Evolutionary conservation across 192 early-diverging fungal genomes (phyloP).

Genomic region (Coemansia sp.): DNA sequence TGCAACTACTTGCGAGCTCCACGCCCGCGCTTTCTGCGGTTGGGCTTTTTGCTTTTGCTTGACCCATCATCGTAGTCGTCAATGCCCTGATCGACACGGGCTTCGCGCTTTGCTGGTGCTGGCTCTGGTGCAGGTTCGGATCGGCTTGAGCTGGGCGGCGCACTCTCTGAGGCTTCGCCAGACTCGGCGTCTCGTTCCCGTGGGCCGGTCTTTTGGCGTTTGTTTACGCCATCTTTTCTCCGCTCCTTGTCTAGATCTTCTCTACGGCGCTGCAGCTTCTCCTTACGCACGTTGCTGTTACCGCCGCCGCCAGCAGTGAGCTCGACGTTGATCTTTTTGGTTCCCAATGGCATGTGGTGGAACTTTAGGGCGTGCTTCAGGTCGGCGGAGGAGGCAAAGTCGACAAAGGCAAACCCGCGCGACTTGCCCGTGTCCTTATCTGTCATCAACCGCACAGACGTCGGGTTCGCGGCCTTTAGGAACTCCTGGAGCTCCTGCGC

Average conservation of each 20-base stretch:
- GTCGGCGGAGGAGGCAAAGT: constrained; percentile 56
- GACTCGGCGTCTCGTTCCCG: neutral
- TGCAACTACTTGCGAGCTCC: constrained; percentile 19
- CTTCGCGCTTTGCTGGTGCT: neutral
- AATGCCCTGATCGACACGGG: constrained; percentile 5
- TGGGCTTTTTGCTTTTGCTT: constrained; percentile 27
- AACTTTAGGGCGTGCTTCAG: constrained; percentile 64
- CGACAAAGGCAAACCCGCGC: constrained; percentile 73
- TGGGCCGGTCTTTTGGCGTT: constrained; percentile 19
- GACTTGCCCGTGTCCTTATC: constrained; percentile 68
- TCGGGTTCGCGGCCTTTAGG: constrained; percentile 59
- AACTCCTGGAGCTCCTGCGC: constrained; percentile 61
- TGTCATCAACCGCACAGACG: constrained; percentile 64
- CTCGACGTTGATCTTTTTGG: constrained; percentile 70
- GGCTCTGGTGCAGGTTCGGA: neutral
- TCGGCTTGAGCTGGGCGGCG: neutral
- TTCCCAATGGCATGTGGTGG: constrained; percentile 61
- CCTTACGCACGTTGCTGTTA: constrained; percentile 48
- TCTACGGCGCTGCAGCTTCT: constrained; percentile 37
- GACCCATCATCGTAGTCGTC: constrained; percentile 12
- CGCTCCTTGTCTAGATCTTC: constrained; percentile 46
- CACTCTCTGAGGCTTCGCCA: neutral
- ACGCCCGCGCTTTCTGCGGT: constrained; percentile 49
- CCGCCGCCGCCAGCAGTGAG: constrained; percentile 73
- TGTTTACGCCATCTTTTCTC: constrained; percentile 12